Base-by-base conservation (phyloP, 2,329 filamentous ascomycete species). In the Fusarium newnesense region DNA sequence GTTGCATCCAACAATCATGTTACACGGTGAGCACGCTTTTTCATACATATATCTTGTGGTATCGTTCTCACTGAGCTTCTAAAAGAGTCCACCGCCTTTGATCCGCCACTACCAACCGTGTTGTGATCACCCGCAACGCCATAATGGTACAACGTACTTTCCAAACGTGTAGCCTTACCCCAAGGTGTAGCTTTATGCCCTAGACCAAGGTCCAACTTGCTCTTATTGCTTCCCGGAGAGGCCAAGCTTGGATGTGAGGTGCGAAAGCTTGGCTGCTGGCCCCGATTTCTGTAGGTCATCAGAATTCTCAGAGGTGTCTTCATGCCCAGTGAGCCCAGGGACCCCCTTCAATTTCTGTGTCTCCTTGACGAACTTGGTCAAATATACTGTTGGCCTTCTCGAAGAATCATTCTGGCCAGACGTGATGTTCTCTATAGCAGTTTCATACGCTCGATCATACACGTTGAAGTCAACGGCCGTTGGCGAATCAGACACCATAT, bases 371-470 rank as follows among this genome's bases (percentile, higher is more conserved):
- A 86, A 83, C 50, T 82, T 84, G 52, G 85, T 89, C 67, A 87
- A 79, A 73, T 87, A 89, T 56, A 88, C 81, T 19, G 83, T 82
- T 19, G 85, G 83, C 58, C 81, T 80, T 50, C 82, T 78, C 21
- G 81, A 79, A 30, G 83, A 24, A 37, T 70, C 80, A 66, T 82
- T 84, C 37, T 73, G 74, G 21, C 68, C 44, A 34, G 84, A 77
- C 75, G 82, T 84, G 76, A 98, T 96, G 21, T 92, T 88, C 34
- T 96, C 89, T 82, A 98, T 94, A 69, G 93, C 89, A 26, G 79
- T 79, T 78, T 94, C 90, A 80, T 97, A 98, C 1, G 96, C 96
- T 2, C 89, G 90, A 80, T 97, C 94, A 80, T 97, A 98, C 65
- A 98, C 92, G 78, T 96, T 91, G 76, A 94, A 94, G 68, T 97